These are phyloP conservation scores for Thalia dealbata DNA, from an alignment of 176 grass and related monocot genomes.

Conservation along the genomic window DNA sequence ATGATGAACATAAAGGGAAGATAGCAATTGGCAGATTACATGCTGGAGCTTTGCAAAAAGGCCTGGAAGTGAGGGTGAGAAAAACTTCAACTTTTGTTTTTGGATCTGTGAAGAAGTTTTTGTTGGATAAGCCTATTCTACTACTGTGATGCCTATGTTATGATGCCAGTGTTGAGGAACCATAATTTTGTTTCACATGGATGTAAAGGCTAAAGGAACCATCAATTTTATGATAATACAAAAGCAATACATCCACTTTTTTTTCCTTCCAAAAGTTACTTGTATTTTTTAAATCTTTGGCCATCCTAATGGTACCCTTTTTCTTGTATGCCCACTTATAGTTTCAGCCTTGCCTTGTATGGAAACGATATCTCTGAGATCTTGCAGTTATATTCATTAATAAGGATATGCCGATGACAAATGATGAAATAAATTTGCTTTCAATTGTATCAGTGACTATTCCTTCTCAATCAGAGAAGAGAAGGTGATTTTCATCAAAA, in stretches of 20 bases:
- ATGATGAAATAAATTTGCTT: neutral
- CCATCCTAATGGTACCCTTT: neutral
- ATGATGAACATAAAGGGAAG: slow-evolving; percentile 97
- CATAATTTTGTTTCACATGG: neutral
- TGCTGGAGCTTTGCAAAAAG: slow-evolving; percentile 67
- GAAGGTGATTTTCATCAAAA: neutral
- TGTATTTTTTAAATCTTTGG: neutral
- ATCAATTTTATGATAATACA: neutral
- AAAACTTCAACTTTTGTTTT: slow-evolving; percentile 4
- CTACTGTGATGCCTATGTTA: neutral
- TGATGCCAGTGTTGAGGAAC: neutral
- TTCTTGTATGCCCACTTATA: neutral
- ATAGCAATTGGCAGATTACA: slow-evolving; percentile 95
- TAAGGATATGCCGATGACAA: neutral
- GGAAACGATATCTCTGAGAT: neutral
- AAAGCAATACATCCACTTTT: neutral
- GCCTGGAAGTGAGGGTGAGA: slow-evolving; percentile 87
- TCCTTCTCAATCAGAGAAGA: neutral
- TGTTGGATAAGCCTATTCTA: neutral
- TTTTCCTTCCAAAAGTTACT: no score
- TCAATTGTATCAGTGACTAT: neutral
- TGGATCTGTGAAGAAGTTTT: neutral
- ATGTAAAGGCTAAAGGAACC: neutral
- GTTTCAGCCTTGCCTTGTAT: neutral
- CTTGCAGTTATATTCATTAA: neutral